Conservation (phyloP, 495 filamentous ascomycete species). For the Parachaetomium inaequale region DNA sequence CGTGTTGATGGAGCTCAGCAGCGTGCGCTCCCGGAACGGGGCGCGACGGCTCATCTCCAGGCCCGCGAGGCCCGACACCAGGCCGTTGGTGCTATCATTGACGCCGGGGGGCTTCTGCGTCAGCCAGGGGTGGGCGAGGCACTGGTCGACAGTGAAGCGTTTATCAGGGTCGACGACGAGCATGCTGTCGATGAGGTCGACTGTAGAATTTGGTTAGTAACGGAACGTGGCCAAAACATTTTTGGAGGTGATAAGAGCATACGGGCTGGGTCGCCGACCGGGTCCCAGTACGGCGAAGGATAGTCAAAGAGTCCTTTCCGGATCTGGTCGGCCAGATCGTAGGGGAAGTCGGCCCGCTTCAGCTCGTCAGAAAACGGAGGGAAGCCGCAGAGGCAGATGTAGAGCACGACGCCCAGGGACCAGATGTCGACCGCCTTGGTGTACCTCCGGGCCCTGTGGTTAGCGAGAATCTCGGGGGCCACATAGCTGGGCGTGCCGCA, state of each 20-base stretch:
- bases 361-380: constrained; percentile 97
- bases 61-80: constrained; percentile 74
- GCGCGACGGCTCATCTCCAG: constrained; percentile 85
- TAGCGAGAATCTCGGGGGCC: constrained; percentile 89
- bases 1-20: constrained; percentile 80
- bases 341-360: constrained; percentile 73
- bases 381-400: constrained; percentile 97
- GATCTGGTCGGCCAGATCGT: constrained; percentile 86
- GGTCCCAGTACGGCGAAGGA: constrained; percentile 96
- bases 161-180: constrained; percentile 78
- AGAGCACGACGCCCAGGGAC: constrained; percentile 97
- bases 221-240: background rate
- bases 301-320: constrained; percentile 86
- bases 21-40: constrained; percentile 72
- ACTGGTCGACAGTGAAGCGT: constrained; percentile 84
- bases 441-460: constrained; percentile 74
- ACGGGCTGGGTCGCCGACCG: constrained; percentile 77
- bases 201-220: constrained; percentile 30
- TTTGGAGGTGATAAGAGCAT: constrained; percentile 25
- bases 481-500: constrained; percentile 97
- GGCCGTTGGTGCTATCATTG: constrained; percentile 87
- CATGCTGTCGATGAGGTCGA: constrained; percentile 95
- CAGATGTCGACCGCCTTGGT: constrained; percentile 95
- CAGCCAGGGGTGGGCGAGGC: constrained; percentile 89
- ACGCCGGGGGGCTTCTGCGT: constrained; percentile 52